These are phyloP conservation scores for Davidsoniella eucalypti DNA, from an alignment of 2,329 filamentous ascomycete species.

Conservation along the genomic window DNA sequence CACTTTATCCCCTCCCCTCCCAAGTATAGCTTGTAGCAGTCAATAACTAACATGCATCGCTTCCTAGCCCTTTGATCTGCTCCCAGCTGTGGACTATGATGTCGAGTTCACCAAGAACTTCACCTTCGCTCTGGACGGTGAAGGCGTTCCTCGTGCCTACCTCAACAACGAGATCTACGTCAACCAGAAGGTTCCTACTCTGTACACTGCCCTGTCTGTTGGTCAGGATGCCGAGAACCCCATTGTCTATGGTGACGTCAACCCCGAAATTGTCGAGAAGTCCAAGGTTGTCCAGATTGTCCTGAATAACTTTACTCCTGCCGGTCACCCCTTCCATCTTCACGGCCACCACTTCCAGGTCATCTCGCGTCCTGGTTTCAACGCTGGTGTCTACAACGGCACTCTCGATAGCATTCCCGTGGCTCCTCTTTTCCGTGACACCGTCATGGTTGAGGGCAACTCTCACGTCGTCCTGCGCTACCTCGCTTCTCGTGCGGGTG, in stretches of 20 bases:
- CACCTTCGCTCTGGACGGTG: slow-evolving; percentile 40
- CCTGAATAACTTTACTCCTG: slow-evolving; percentile 34
- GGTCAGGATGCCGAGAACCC: slow-evolving; percentile 28
- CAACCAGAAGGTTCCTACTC: slow-evolving; percentile 48
- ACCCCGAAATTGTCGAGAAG: slow-evolving; percentile 24
- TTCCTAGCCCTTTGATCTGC: slow-evolving; percentile 42
- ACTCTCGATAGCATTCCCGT: slow-evolving; percentile 17
- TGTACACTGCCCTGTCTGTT: slow-evolving; percentile 53
- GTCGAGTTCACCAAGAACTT: slow-evolving; percentile 22
- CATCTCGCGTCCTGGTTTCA: slow-evolving; percentile 18
- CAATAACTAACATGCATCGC: background rate
- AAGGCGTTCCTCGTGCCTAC: slow-evolving; percentile 38
- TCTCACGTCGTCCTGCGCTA: slow-evolving; percentile 32
- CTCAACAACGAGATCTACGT: slow-evolving; percentile 35
- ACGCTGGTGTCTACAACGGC: slow-evolving; percentile 21
- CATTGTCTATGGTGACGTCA: slow-evolving; percentile 26
- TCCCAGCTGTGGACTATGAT: slow-evolving; percentile 19
- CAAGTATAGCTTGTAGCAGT: background rate
- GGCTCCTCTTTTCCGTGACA: slow-evolving; percentile 31
- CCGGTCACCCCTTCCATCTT: slow-evolving; percentile 35
- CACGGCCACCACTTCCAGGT: slow-evolving; percentile 41
- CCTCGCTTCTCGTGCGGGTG: slow-evolving; percentile 28
- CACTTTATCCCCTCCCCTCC: background rate
- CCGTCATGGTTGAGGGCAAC: slow-evolving; percentile 28
- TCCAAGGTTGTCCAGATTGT: slow-evolving; percentile 29